These are phyloP conservation scores for Penicillium sp. DNA, from an alignment of 2,329 filamentous ascomycete genomes.

Conservation along the genomic window DNA sequence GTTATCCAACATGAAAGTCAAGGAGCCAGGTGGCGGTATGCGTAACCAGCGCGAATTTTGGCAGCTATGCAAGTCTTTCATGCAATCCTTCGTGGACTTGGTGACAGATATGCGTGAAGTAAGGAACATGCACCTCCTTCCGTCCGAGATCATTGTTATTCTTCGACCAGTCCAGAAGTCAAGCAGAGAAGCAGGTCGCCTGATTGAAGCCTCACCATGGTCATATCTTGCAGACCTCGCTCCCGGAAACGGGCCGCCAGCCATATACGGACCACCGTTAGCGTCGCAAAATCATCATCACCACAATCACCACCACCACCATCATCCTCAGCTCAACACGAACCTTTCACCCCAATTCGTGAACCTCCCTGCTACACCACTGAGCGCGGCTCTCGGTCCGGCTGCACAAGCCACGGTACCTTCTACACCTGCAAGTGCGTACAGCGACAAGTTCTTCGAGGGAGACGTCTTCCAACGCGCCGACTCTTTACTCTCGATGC, in stretches of 20 bases:
- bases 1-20: constrained; percentile 81
- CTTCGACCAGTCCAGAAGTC: constrained; percentile 81
- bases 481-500: constrained; percentile 53
- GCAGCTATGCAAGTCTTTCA: constrained; percentile 69
- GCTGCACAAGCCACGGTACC: constrained; percentile 89
- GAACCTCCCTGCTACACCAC: constrained; percentile 79
- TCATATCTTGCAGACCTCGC: constrained; percentile 57
- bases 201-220: constrained; percentile 72
- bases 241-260: constrained; percentile 35
- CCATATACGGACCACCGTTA: constrained; percentile 42
- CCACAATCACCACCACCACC: constrained; percentile 28
- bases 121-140: constrained; percentile 54
- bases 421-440: constrained; percentile 57
- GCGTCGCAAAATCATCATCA: constrained; percentile 39
- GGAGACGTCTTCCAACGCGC: constrained; percentile 56
- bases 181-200: constrained; percentile 77
- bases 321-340: constrained; percentile 31
- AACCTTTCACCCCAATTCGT: constrained; percentile 54
- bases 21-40: constrained; percentile 75
- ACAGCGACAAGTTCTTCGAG: constrained; percentile 54
- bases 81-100: constrained; percentile 54
- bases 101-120: constrained; percentile 54
- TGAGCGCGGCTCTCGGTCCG: constrained; percentile 86
- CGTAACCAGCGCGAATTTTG: constrained; percentile 64
- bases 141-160: constrained; percentile 71